Base-by-base conservation (phyloP, 345 rosid species). In the Nephelium lappaceum region DNA sequence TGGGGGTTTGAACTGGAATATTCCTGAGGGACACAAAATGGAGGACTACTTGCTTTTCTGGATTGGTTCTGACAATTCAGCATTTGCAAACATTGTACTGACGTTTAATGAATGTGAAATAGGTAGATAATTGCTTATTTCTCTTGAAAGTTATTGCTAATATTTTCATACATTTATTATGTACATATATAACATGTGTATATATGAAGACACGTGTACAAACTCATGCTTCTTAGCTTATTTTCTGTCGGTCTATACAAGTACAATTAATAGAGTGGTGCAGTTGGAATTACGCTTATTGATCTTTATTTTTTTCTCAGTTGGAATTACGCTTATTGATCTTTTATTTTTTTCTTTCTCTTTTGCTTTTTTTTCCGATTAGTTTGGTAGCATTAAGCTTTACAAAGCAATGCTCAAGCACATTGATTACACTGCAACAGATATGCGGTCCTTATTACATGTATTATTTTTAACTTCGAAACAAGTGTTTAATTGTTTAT, bases 1-100 rank as follows among this genome's bases (percentile, higher is more conserved):
- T 31, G 97, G 97, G 87, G 99, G 99, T 72, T 82, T 96, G 84
- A 80, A 82, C 66, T 93, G 98, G 99, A 88, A 84, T 75, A 67
- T 92, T 67, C 90, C 95, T 5, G 64, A 77, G 73, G 91, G 94
- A 80, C 76, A 69, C 61, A 94, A 79, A 82, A 88, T 90, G 83
- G 99, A 91, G 73, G 93, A 89, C 63, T 86, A 82, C 88, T 63
- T 87, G 76, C 87, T 96, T 79, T 88, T 89, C 72, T 96, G 95
- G 95, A 86, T 96, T 51, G 98, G 97, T 70, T 86, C 91, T 23
- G 92, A 85, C 63, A 88, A 77, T 93, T 73, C 97, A 82, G 97
- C 99, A 38, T 96, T 94, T 75, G 85, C 90, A 67, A 94, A 96
- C 81, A 86, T 89, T 72, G 97, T 96, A 65, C 80, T 92, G 62